These are phyloP conservation scores for Curvularia eragrostidis DNA, from an alignment of 2,329 filamentous ascomycete species.

Conservation along the genomic window DNA sequence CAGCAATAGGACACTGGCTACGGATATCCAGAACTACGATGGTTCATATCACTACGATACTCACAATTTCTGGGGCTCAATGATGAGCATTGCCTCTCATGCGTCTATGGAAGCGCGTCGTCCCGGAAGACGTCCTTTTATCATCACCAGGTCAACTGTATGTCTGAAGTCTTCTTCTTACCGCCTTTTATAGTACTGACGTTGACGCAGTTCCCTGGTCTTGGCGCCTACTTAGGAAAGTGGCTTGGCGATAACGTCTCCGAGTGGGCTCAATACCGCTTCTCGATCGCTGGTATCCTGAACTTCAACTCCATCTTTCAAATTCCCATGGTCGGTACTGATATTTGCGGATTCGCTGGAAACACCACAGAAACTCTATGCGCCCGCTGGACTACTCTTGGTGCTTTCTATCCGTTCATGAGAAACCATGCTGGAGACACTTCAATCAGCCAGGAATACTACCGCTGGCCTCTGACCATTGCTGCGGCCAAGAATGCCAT, in stretches of 20 bases:
- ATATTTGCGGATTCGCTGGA: slow-evolving; percentile 77
- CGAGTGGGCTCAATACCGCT: slow-evolving; percentile 53
- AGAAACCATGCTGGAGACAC: slow-evolving; percentile 70
- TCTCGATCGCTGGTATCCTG: slow-evolving; percentile 50
- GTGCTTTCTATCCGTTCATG: slow-evolving; percentile 78
- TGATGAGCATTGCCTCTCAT: slow-evolving; percentile 74
- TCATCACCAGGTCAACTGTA: slow-evolving; percentile 74
- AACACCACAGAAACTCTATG: slow-evolving; percentile 74
- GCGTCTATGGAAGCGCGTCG: slow-evolving; percentile 71
- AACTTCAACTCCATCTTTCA: slow-evolving; percentile 57
- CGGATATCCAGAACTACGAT: slow-evolving; percentile 70
- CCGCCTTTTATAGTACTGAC: not conserved
- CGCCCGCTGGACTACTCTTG: slow-evolving; percentile 73
- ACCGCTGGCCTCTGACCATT: slow-evolving; percentile 57
- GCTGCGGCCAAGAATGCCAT: slow-evolving; percentile 71
- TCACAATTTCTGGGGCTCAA: slow-evolving; percentile 76
- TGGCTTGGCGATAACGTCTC: slow-evolving; percentile 64
- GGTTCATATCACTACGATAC: slow-evolving; percentile 74
- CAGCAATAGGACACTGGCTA: slow-evolving; percentile 63
- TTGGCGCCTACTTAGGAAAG: slow-evolving; percentile 65
- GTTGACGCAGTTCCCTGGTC: slow-evolving; percentile 65
- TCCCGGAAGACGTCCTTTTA: slow-evolving; percentile 67
- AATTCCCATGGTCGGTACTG: slow-evolving; percentile 58
- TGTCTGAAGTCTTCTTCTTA: not conserved
- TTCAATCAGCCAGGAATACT: slow-evolving; percentile 69